phyloP scores from a whole-genome alignment of 352 stramenopile genomes.

The Globisporangium takayamanum region DNA sequence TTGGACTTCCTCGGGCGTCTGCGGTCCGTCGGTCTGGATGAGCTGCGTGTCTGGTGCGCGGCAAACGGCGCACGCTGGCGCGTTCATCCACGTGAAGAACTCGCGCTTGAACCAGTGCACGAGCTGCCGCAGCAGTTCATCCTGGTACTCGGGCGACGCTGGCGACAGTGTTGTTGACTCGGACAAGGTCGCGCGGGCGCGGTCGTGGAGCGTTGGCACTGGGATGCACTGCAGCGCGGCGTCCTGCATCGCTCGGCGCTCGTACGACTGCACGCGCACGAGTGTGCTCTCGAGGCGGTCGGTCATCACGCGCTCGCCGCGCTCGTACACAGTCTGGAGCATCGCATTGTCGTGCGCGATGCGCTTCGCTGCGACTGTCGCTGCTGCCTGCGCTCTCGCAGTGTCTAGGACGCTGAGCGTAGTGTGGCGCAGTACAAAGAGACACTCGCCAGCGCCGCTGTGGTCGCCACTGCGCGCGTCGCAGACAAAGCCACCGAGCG shows the following conservation, averaged over 20 bases:
- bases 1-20: slow-evolving; percentile 45
- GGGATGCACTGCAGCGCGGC: slow-evolving; percentile 68
- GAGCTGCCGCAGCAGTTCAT: slow-evolving; percentile 71
- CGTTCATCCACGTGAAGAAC: slow-evolving; percentile 90
- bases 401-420: slow-evolving; percentile 19
- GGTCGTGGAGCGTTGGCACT: slow-evolving; percentile 50
- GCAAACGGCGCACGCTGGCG: slow-evolving; percentile 58
- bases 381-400: slow-evolving; percentile 7
- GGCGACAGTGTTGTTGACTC: background rate
- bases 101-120: slow-evolving; percentile 88
- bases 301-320: slow-evolving; percentile 43
- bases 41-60: slow-evolving; percentile 36
- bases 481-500: slow-evolving; percentile 58
- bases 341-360: slow-evolving; percentile 22
- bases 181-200: slow-evolving; percentile 40
- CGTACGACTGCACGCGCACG: slow-evolving; percentile 55
- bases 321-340: slow-evolving; percentile 34
- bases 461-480: slow-evolving; percentile 25
- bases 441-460: slow-evolving; percentile 59
- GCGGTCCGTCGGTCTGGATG: slow-evolving; percentile 36
- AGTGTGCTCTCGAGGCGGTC: slow-evolving; percentile 38
- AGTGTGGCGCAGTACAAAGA: slow-evolving; percentile 49
- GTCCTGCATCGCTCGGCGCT: slow-evolving; percentile 53
- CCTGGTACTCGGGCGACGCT: slow-evolving; percentile 40
- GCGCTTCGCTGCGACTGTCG: slow-evolving; percentile 5